Evolutionary conservation across 1,139 yeast genomes (phyloP), one percentile per base, ranked within the genome.

Genomic region (Sugiyamaella xylanicola): DNA sequence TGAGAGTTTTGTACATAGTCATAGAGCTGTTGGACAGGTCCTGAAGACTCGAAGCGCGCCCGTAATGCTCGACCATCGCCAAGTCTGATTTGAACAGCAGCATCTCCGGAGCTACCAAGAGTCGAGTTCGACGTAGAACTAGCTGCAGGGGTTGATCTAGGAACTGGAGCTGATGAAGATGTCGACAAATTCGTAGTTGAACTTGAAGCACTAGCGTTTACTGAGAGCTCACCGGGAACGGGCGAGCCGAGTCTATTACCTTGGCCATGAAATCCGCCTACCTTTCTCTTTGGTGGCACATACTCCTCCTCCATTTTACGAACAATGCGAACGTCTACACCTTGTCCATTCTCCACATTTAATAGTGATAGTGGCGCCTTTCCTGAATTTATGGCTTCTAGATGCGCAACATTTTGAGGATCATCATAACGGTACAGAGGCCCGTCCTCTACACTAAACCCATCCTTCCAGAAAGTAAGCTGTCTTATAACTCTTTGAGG

Each of bases 161-260:
- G 57, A 17, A 63, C 50, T 20, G 63, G 57, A 17, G 61, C 64
- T 22, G 72, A 63, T 4, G 70, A 61, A 8, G 64, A n/a, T n/a
- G n/a, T n/a, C n/a, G n/a, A 59, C 15, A 72, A 65, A n/a, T 65
- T 47, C 7, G 62, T 41, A 1, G 67, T 54, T 3, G 57, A 58
- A 36, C 48, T 46, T n/a, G 42, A 39, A 3, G 15, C 42, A 36
- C 50, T 46, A 16, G 4, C 36, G n/a, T 15, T 21, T 7, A 22
- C 9, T 2, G 50, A 46, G 4, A 36, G 4, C 55, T 86, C 92
- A 0, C 93, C 89, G 0, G 95, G 93, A 9, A 89, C 87, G 1
- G 95, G 95, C 1, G 93, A 85, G 0, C 99, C 99, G 56, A 93
- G 77, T 63, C 98, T 79, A 58, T 86, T 86, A n/a, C 99, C 99